A percentile compares a stretch with the other conserved stretches of the same genome.
Evolutionary conservation across 257 asterid genomes (phyloP).

Genomic region (Solanum sitiens): DNA sequence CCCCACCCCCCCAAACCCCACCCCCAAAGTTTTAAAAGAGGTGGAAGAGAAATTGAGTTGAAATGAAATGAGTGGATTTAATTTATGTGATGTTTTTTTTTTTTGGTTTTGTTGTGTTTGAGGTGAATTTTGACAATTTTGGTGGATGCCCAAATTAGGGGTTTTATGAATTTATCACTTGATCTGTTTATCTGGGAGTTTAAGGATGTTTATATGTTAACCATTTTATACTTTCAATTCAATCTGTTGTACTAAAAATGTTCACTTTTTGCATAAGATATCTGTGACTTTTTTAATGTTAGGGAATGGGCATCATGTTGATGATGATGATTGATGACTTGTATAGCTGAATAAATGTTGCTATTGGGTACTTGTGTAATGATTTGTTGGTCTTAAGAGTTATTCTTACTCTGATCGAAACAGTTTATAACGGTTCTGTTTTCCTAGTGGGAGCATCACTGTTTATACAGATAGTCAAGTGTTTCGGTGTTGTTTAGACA

Average conservation of each 20-base stretch:
- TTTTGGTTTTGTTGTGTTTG: not conserved
- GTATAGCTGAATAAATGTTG: not conserved
- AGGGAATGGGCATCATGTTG: not conserved
- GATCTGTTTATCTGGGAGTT: not conserved
- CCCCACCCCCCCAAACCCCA: not conserved
- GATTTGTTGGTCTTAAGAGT: not conserved
- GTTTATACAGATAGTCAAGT: not conserved
- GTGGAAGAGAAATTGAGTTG: not conserved
- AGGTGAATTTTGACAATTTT: not conserved
- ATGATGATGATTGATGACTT: not conserved
- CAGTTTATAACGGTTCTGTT: not conserved
- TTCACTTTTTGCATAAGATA: not conserved
- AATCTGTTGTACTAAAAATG: not conserved
- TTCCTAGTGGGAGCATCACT: not conserved
- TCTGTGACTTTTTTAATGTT: not conserved
- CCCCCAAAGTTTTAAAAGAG: not conserved
- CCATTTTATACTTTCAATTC: not conserved
- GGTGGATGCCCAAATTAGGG: not conserved
- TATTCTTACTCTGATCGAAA: not conserved
- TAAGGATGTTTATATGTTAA: not conserved
- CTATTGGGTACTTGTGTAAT: not conserved
- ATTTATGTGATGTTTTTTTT: not conserved
- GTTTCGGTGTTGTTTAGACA: not conserved
- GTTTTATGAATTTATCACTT: not conserved
- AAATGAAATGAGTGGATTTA: not conserved